Evolutionary conservation across 1,284 basidiomycete genomes (phyloP).

Genomic region (Austroboletus novae-zelandiae): DNA sequence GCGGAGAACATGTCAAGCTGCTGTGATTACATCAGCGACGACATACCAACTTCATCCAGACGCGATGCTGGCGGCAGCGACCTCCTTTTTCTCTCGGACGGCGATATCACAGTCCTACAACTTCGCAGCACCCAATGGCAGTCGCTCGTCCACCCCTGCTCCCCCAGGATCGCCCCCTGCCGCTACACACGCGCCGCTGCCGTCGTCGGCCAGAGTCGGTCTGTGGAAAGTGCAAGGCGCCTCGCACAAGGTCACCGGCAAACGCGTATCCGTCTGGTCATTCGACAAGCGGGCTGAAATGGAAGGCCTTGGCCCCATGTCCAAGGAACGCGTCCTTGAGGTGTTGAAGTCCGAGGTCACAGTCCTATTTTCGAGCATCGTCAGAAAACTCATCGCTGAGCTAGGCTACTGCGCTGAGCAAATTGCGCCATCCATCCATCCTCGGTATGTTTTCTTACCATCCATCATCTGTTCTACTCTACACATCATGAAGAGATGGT

Average conservation of each 20-base stretch:
- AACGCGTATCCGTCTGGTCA: constrained; percentile 87
- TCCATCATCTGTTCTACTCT: constrained; percentile 2
- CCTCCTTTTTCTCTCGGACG: constrained; percentile 85
- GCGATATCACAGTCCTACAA: constrained; percentile 84
- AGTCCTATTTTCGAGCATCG: constrained; percentile 8
- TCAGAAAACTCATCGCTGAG: background rate
- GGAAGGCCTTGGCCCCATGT: constrained; percentile 59
- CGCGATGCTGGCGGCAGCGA: constrained; percentile 83
- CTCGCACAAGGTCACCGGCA: constrained; percentile 82
- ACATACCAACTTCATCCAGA: background rate
- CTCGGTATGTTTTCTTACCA: constrained; percentile 53
- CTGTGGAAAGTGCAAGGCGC: constrained; percentile 85
- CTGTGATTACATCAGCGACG: constrained; percentile 16
- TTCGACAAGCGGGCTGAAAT: constrained; percentile 84
- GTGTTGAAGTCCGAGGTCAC: constrained; percentile 86
- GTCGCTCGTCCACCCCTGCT: constrained; percentile 62
- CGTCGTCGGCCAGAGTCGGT: constrained; percentile 66
- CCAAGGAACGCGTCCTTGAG: constrained; percentile 74
- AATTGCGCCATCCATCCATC: constrained; percentile 91
- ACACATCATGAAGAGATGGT: constrained; percentile 75
- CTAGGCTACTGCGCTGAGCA: constrained; percentile 83
- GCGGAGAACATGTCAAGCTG: background rate
- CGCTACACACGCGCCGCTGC: constrained; percentile 37
- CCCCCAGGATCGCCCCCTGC: constrained; percentile 45
- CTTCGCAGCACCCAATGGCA: constrained; percentile 49